These are phyloP conservation scores for Pythium chondricola DNA, from an alignment of 352 stramenopile species.

Conservation along the genomic window DNA sequence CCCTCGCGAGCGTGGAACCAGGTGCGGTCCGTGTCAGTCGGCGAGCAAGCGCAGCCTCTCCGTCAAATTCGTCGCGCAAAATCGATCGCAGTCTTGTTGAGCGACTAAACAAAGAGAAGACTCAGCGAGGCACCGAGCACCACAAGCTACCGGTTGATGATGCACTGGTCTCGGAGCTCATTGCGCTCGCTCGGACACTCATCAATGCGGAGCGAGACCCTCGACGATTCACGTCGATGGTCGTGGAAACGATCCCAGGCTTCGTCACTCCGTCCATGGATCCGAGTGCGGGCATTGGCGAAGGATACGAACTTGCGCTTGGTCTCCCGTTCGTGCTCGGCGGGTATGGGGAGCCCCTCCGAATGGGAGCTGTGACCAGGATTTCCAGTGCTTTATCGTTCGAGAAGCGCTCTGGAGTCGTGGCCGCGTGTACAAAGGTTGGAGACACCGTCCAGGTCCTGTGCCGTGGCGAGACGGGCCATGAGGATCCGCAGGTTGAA, in stretches of 20 bases:
- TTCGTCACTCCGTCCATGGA: conserved; percentile 4
- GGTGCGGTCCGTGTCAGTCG: conserved; percentile 36
- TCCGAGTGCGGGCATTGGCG: neutral
- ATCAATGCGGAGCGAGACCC: neutral
- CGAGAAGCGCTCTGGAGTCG: conserved; percentile 1
- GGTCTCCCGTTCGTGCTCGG: conserved; percentile 13
- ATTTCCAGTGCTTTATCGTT: neutral
- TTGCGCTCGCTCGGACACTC: conserved; percentile 1
- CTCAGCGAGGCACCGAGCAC: neutral
- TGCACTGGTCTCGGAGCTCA: conserved; percentile 8
- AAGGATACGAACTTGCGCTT: conserved; percentile 9
- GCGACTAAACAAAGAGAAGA: conserved; percentile 28
- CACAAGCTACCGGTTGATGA: conserved; percentile 1
- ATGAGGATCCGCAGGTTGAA: no score
- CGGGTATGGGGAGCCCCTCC: conserved; percentile 14
- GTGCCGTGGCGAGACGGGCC: neutral
- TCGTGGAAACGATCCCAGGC: neutral
- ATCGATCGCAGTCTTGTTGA: conserved; percentile 26
- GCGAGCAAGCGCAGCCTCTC: conserved; percentile 18
- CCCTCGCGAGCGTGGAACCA: conserved; percentile 34
- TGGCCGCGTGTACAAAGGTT: conserved; percentile 5
- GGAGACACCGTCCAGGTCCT: conserved; percentile 1
- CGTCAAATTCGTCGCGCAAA: conserved; percentile 30
- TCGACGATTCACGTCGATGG: neutral
- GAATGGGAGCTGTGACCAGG: conserved; percentile 1